Percentiles rank a stretch among this genome's conserved stretches.
Conservation (phyloP, 148 eudicot genomes). For the Vaccinium macrocarpon region DNA sequence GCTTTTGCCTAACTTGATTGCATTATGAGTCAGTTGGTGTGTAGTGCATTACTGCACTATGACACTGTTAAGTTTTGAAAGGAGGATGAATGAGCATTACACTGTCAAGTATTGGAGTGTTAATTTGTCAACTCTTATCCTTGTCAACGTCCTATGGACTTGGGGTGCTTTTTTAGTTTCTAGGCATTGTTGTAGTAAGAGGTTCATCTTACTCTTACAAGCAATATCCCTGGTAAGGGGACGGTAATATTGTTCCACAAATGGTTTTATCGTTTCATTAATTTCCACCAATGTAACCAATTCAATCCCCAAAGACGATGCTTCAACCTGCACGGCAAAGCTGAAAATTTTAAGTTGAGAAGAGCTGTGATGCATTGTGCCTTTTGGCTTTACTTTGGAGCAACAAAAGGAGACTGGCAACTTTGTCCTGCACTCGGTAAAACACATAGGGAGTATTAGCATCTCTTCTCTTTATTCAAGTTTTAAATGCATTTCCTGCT, state of each 20-base stretch:
- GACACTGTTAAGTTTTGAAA: conserved; percentile 6
- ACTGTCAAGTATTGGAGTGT: conserved; percentile 14
- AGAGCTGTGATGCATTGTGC: conserved; percentile 40
- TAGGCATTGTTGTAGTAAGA: conserved; percentile 33
- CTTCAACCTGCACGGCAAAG: conserved; percentile 39
- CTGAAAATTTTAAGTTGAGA: conserved; percentile 46
- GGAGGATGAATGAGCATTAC: conserved; percentile 13
- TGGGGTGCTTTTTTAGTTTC: conserved; percentile 34
- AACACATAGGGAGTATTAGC: conserved; percentile 56
- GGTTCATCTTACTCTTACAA: conserved; percentile 26
- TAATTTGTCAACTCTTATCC: conserved; percentile 22
- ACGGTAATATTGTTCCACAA: conserved; percentile 4
- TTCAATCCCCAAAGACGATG: conserved; percentile 35
- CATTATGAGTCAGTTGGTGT: conserved; percentile 1
- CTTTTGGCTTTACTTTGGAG: conserved; percentile 40
- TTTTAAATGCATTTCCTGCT: conserved; percentile 46
- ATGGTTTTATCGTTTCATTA: conserved; percentile 17
- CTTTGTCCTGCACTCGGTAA: conserved; percentile 58
- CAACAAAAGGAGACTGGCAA: conserved; percentile 47
- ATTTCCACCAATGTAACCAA: conserved; percentile 19
- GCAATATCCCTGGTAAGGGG: conserved; percentile 33
- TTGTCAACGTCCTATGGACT: conserved; percentile 20
- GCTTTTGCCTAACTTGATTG: conserved; percentile 7
- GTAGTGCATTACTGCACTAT: not conserved
- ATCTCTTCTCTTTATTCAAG: conserved; percentile 49